Conservation (phyloP, 2,329 filamentous ascomycete species). For the Apiospora malaysiana region DNA sequence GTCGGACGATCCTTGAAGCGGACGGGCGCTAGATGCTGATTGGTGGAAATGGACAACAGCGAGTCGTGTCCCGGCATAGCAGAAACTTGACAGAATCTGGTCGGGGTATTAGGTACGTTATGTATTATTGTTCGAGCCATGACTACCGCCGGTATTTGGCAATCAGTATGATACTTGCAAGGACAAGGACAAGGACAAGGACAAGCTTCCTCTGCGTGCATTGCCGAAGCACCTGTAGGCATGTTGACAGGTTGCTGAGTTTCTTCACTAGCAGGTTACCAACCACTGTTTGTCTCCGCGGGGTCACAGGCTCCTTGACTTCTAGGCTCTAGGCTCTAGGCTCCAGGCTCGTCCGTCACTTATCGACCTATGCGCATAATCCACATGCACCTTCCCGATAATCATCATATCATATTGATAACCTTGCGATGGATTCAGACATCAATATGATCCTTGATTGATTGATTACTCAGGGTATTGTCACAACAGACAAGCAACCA, state of each 20-base stretch:
- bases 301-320: neutral
- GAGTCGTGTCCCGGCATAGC: neutral
- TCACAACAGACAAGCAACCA: constrained; percentile 22
- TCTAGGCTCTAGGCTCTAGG: neutral
- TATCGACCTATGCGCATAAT: neutral
- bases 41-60: neutral
- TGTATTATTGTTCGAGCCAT: neutral
- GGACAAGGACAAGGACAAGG: neutral
- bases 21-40: neutral
- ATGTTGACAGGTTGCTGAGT: too few relatives aligned
- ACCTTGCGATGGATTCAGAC: too few relatives aligned
- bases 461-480: neutral
- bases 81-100: neutral
- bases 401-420: neutral
- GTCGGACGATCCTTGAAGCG: neutral
- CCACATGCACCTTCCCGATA: neutral
- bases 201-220: neutral
- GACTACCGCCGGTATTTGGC: neutral
- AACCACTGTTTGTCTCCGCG: too few relatives aligned
- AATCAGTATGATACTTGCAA: neutral
- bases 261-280: too few relatives aligned
- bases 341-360: too few relatives aligned
- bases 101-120: too few relatives aligned
- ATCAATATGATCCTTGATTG: neutral
- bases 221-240: neutral